Base-by-base conservation (phyloP, 371 early-diverging fungal species). In the Syncephalastrum racemosum region DNA sequence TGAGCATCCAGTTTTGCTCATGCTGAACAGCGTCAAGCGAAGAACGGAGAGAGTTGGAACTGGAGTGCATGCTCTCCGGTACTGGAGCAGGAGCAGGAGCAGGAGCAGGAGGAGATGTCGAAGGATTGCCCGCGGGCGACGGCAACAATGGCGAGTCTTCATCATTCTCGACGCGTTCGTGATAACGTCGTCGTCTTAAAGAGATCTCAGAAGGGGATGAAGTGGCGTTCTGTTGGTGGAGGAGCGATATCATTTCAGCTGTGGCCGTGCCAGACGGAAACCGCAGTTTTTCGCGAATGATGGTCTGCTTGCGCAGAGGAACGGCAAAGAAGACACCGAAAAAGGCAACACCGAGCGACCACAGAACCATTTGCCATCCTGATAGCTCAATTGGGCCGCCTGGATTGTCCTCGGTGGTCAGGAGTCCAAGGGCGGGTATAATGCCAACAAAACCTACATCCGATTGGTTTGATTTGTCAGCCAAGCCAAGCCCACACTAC, bases 291-390 rank as follows among this genome's bases (percentile, higher is more conserved):
- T 92, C 90, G 45, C 84, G 78, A 42, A 94, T 79, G 42, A 91
- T 86, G 0, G 87, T 89, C 59, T 92, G 91, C 36, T 79, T 83
- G 45, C 95, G 73, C 46, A 95, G 65, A 5, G 93, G 93, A 2
- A 95, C 81, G 4, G 92, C 94, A 68, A 95, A 93, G 61, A 93
- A 93, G 6, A 95, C 89, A 23, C 95, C 95, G 74, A 91, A 95
- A 68, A 91, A 90, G 6, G 92, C 87, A 48, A 91, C 77, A 4
- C 84, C 91, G n/a, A 92, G 58, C 8, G 88, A 85, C 93, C 93
- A 93, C 0, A 91, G 58, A 15, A 88, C 75, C 53, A 91, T 60
- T 59, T 88, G 75, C 39, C 70, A 61, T 10, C 73, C 75, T 13
- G 71, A 73, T 1, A 74, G 46, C 12, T 77, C 49, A 43, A 81